phyloP scores from a whole-genome alignment of 495 filamentous ascomycete genomes.

The Penicillium odoratum region DNA sequence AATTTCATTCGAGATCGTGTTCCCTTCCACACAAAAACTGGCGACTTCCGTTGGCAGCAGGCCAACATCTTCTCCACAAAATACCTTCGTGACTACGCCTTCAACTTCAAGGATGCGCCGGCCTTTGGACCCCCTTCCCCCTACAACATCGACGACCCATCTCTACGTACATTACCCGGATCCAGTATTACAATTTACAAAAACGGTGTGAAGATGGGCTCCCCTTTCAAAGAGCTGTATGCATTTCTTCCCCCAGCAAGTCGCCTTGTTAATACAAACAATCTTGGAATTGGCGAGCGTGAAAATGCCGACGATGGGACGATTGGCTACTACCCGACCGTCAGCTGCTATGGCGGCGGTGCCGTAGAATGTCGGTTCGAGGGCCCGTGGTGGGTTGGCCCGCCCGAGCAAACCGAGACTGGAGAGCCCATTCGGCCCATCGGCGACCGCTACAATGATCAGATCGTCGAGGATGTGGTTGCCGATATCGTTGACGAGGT shows the following conservation, averaged over 20 bases:
- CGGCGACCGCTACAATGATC: slow-evolving; percentile 83
- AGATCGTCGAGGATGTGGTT: slow-evolving; percentile 91
- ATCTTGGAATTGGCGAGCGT: slow-evolving; percentile 73
- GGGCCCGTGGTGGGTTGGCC: slow-evolving; percentile 85
- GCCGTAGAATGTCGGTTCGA: slow-evolving; percentile 91
- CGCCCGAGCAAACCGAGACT: slow-evolving; percentile 45
- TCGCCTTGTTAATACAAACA: slow-evolving; percentile 56
- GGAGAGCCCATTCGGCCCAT: slow-evolving; percentile 55
- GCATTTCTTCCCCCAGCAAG: slow-evolving; percentile 92
- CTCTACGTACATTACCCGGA: slow-evolving; percentile 79
- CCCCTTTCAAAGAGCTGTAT: slow-evolving; percentile 82
- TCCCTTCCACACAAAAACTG: slow-evolving; percentile 87
- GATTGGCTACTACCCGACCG: slow-evolving; percentile 91
- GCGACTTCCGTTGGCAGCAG: slow-evolving; percentile 92
- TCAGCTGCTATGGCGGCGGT: slow-evolving; percentile 88
- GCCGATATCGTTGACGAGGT: slow-evolving; percentile 93
- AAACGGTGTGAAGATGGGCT: slow-evolving; percentile 85
- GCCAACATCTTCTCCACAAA: slow-evolving; percentile 89
- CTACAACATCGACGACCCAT: slow-evolving; percentile 66
- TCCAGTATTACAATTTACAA: slow-evolving; percentile 88
- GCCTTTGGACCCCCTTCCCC: slow-evolving; percentile 55
- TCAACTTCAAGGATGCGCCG: slow-evolving; percentile 49
- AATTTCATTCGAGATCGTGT: slow-evolving; percentile 94
- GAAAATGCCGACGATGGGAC: slow-evolving; percentile 87
- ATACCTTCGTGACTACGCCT: slow-evolving; percentile 73